Evolutionary conservation across 2,329 filamentous ascomycete genomes (phyloP).

Genomic region (Fusarium globosum): DNA sequence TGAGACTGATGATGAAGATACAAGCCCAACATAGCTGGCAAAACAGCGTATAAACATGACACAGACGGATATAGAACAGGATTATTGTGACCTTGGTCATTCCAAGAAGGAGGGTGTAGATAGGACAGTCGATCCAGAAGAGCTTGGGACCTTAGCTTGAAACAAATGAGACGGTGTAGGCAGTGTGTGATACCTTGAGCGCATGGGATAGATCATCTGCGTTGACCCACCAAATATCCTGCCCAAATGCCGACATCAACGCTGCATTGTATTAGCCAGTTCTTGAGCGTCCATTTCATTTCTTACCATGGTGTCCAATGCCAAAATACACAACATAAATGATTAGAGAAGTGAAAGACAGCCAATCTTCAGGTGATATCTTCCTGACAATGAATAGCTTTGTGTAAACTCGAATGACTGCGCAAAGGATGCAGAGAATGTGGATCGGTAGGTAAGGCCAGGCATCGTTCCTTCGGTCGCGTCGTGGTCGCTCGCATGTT

Average conservation of each 20-base stretch:
- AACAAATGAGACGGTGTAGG: too few relatives aligned
- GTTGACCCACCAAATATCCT: conserved; percentile 13
- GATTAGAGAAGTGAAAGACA: neutral
- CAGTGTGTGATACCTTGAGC: neutral
- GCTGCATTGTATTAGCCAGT: neutral
- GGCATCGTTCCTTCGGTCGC: conserved; percentile 7
- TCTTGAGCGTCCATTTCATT: too few relatives aligned
- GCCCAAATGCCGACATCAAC: conserved; percentile 12
- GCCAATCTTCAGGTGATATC: conserved; percentile 13
- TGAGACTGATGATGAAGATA: neutral
- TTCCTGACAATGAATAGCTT: conserved; percentile 5
- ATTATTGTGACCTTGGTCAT: conserved; percentile 19
- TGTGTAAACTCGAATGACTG: conserved; percentile 11
- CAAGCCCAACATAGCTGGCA: conserved; percentile 8
- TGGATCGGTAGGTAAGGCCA: conserved; percentile 21
- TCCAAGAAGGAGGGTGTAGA: conserved; percentile 3
- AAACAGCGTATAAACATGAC: conserved; percentile 6
- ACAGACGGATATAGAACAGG: conserved; percentile 8
- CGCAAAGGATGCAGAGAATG: conserved; percentile 3
- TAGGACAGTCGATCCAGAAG: conserved; percentile 12
- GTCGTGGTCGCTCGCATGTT: conserved; percentile 4
- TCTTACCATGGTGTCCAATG: conserved; percentile 17
- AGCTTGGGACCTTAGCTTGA: neutral
- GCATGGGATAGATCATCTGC: neutral
- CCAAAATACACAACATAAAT: conserved; percentile 11